phyloP scores from a whole-genome alignment of 495 filamentous ascomycete genomes.

The Barbatosphaeria neglecta region DNA sequence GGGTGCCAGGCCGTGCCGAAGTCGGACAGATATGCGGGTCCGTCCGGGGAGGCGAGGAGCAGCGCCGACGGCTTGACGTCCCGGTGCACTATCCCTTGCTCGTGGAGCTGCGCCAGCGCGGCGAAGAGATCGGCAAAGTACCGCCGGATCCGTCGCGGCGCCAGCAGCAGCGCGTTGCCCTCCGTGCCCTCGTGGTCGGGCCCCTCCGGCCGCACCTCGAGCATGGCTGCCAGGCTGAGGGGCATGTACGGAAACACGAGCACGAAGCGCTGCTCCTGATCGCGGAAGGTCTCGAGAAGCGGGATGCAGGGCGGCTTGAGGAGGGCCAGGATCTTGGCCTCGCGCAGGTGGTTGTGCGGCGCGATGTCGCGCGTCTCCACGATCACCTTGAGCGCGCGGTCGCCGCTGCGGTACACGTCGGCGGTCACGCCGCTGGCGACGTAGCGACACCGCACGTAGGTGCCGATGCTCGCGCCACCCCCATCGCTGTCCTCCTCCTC shows the following conservation, averaged over 20 bases:
- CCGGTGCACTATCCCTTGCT: conserved; percentile 69
- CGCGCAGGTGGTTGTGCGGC: conserved; percentile 70
- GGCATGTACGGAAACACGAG: conserved; percentile 78
- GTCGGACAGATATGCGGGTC: conserved; percentile 69
- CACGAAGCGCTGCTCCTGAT: conserved; percentile 58
- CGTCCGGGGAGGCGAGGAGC: conserved; percentile 53
- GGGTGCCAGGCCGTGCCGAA: conserved; percentile 87
- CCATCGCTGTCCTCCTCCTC: conserved; percentile 1
- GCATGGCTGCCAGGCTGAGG: conserved; percentile 52
- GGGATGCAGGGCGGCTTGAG: conserved; percentile 43
- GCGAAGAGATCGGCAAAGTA: conserved; percentile 57
- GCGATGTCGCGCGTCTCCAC: conserved; percentile 56
- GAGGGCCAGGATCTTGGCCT: conserved; percentile 57
- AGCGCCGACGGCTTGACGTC: conserved; percentile 92
- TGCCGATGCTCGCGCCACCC: conserved; percentile 52
- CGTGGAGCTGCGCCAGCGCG: conserved; percentile 63
- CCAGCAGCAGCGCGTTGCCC: too few relatives aligned
- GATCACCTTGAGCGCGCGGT: conserved; percentile 81
- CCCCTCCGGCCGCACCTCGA: conserved; percentile 32
- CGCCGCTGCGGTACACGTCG: conserved; percentile 51
- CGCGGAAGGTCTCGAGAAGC: conserved; percentile 56
- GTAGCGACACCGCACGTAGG: conserved; percentile 57
- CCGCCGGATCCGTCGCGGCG: conserved; percentile 26
- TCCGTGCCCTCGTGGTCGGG: too few relatives aligned
- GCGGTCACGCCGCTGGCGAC: conserved; percentile 70